Evolutionary conservation across 768 basidiomycete genomes (phyloP).

Genomic region (Xanthoconium stramineum): DNA sequence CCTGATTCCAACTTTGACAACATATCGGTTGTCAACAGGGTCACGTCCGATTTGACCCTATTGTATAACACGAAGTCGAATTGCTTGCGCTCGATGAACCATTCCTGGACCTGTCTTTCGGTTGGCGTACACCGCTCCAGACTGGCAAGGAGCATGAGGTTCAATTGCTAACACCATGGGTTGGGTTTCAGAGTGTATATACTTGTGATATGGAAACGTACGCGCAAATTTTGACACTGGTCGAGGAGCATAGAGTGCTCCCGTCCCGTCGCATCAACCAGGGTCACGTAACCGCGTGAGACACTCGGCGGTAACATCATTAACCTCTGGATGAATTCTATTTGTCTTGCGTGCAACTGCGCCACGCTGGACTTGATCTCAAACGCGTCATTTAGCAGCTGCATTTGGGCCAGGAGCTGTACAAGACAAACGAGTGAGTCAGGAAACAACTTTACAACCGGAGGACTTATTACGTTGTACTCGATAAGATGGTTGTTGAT

Average conservation of each 20-base stretch:
- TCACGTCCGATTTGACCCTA: not conserved
- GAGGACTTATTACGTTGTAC: slow-evolving; percentile 6
- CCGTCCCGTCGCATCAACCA: slow-evolving; percentile 2
- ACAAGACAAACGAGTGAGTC: not conserved
- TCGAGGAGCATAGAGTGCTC: slow-evolving; percentile 3
- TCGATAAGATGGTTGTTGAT: not conserved
- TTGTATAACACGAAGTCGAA: slow-evolving; percentile 4
- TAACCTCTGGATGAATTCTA: not conserved
- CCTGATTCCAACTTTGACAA: not conserved
- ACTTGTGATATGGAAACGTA: not conserved
- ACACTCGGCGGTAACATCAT: not conserved
- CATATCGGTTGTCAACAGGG: not conserved
- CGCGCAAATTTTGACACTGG: not conserved
- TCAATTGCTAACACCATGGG: not conserved
- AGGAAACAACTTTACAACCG: not conserved
- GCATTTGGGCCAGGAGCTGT: not conserved
- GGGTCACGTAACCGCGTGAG: not conserved
- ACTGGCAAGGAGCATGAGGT: not conserved
- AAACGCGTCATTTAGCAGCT: not conserved
- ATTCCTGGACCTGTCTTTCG: not conserved
- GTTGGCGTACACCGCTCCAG: not conserved
- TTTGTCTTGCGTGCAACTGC: not conserved
- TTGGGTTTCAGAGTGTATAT: not conserved
- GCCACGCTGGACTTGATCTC: not conserved
- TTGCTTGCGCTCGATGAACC: slow-evolving; percentile 2